A percentile compares a stretch with the other conserved stretches of the same genome.
Evolutionary conservation across 2,329 filamentous ascomycete species (phyloP).

Genomic region (Hypoxylon sp.): DNA sequence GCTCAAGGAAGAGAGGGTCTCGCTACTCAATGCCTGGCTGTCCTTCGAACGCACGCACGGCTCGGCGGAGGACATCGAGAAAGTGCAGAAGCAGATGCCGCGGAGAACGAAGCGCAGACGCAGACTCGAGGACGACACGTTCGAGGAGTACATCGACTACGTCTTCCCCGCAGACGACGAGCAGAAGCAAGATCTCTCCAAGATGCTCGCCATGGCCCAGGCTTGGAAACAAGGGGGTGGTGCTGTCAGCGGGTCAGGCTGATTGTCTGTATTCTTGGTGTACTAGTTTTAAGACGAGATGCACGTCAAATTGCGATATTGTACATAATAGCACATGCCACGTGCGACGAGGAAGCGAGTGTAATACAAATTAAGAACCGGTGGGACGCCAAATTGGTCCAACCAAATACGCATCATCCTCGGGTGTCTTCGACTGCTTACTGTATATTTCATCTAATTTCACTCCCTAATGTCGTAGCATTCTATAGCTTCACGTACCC

Average conservation of each 20-base stretch:
- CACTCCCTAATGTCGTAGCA: not conserved
- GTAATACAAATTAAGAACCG: conserved; percentile 5
- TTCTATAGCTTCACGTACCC: too few species aligned
- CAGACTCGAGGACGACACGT: conserved; percentile 90
- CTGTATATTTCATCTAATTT: not conserved
- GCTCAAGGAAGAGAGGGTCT: conserved; percentile 93
- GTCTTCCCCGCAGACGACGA: conserved; percentile 96
- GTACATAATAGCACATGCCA: conserved; percentile 31
- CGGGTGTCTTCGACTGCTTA: not conserved
- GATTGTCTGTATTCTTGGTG: not conserved
- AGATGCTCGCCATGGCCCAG: conserved; percentile 86
- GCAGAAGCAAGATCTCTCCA: conserved; percentile 84
- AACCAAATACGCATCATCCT: not conserved
- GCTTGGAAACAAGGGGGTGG: conserved; percentile 80
- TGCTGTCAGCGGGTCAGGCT: conserved; percentile 43
- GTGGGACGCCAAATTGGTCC: conserved; percentile 5
- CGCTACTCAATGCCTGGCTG: conserved; percentile 91
- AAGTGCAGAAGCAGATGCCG: conserved; percentile 93
- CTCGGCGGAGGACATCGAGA: conserved; percentile 77
- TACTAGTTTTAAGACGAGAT: conserved; percentile 22
- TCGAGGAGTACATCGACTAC: conserved; percentile 97
- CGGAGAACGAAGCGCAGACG: conserved; percentile 91
- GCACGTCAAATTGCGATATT: conserved; percentile 12
- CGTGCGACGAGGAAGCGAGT: conserved; percentile 1
- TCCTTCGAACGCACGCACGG: conserved; percentile 92